These are phyloP conservation scores for Blumeria hordei DNA, from an alignment of 2,329 filamentous ascomycete species.

Conservation along the genomic window DNA sequence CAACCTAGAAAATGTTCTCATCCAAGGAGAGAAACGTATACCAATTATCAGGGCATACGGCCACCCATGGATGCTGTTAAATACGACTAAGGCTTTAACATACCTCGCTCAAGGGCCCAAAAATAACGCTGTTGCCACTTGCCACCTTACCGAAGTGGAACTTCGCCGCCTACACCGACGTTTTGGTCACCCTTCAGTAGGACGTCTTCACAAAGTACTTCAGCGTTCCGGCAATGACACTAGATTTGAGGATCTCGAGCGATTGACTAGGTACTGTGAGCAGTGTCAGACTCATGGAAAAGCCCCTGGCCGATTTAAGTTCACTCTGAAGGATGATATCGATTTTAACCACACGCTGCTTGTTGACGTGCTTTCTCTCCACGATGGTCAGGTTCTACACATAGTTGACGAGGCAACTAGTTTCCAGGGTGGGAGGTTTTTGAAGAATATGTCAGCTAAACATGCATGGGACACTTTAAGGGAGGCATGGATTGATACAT, in stretches of 20 bases:
- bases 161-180: not conserved
- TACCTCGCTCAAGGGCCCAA: not conserved
- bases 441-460: not conserved
- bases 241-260: not conserved
- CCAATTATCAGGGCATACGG: not conserved
- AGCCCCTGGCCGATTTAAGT: not conserved
- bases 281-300: not conserved
- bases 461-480: slow-evolving; percentile 2
- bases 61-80: not conserved
- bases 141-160: not conserved
- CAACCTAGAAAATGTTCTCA: not conserved
- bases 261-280: not conserved
- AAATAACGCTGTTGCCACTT: not conserved
- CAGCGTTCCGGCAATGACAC: not conserved
- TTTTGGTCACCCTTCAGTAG: not conserved
- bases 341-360: slow-evolving; percentile 2
- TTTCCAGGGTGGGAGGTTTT: slow-evolving; percentile 1
- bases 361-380: slow-evolving; percentile 2
- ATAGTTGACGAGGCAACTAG: slow-evolving; percentile 1
- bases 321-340: not conserved
- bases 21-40: not conserved
- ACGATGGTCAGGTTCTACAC: not conserved
- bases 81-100: not conserved
- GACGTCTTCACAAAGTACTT: not conserved
- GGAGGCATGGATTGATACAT: slow-evolving; percentile 1